Evolutionary conservation across 1,284 basidiomycete species (phyloP), one percentile per base, ranked within the genome.

Genomic region (Cutaneotrichosporon daszewskae): DNA sequence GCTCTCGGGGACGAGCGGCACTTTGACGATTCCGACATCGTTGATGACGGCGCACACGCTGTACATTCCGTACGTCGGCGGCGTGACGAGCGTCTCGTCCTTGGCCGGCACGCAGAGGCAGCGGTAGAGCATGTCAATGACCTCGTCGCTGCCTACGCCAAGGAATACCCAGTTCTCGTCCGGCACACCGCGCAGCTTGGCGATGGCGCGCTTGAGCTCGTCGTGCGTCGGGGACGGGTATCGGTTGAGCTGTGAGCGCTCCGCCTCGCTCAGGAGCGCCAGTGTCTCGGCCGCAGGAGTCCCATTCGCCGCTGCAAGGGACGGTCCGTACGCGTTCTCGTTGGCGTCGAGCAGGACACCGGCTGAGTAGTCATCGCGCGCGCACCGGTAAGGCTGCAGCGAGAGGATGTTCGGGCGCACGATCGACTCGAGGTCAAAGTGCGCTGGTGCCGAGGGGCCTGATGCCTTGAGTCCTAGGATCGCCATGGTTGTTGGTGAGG

Each of bases 11-110:
- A 85, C 78, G 5, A 98, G 72, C 3, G 84, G 83, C 3, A 89
- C 83, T 62, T 85, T 83, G 39, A 92, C 81, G 4, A 95, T 74
- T 0, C 79, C 84, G 4, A 96, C 76, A 64, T 98, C 95, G 64
- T 98, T 99, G 41, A 98, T 84, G 58, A 92, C 85, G 7, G 94
- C 95, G 50, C 86, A 90, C 2, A 98, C 94, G 16, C 77, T 71
- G 72, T 98, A 98, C 94, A 98, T 98, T 18, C 94, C 94, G 64
- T 98, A 98, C 7, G 94, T 97, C 3, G 95, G 95, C 2, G 94
- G 95, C 6, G 84, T 88, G 31, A 81, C 85, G 57, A 94, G 66
- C 26, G 91, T 83, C 62, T 82, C 85, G 64, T 97, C 87, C 50
- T 76, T 73, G 2, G 78, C 85, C 0, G 95, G 95, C 1, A 75